phyloP scores from a whole-genome alignment of 1,139 yeast genomes.

The Diutina pseudorugosa region DNA sequence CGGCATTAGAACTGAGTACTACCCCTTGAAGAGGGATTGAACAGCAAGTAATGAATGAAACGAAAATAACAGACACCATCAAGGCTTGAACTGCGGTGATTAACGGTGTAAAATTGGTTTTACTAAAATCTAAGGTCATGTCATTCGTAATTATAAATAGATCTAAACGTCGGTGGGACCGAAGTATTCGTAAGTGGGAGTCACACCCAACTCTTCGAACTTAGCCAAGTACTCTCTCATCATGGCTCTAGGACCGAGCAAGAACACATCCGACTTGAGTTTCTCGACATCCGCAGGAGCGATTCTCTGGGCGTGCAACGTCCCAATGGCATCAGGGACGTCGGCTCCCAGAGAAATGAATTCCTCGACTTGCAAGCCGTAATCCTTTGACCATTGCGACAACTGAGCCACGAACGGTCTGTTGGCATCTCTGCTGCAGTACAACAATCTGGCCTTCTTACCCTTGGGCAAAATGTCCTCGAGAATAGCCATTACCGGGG shows the following conservation, averaged over 20 bases:
- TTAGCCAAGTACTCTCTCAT: not conserved
- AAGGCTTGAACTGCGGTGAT: too few relatives aligned
- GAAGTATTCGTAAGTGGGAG: not conserved
- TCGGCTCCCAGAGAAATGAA: slow-evolving; percentile 9
- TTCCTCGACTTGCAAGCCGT: slow-evolving; percentile 14
- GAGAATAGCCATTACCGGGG: slow-evolving; percentile 46
- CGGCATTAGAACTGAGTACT: slow-evolving; percentile 76
- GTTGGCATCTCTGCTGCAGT: slow-evolving; percentile 16
- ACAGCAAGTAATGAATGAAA: not conserved
- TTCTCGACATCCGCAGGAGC: not conserved
- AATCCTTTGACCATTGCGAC: slow-evolving; percentile 9
- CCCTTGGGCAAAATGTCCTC: slow-evolving; percentile 22
- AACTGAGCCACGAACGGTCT: slow-evolving; percentile 21
- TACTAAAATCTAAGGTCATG: too few relatives aligned
- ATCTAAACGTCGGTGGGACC: slow-evolving; percentile 2
- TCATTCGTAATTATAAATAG: not conserved
- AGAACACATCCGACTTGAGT: not conserved
- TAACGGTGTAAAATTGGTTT: too few relatives aligned
- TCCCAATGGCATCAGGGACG: not conserved
- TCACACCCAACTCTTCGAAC: not conserved
- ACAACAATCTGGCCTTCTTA: slow-evolving; percentile 16
- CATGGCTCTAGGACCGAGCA: slow-evolving; percentile 1
- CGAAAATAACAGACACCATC: not conserved
- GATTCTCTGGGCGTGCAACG: not conserved
- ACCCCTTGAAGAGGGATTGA: slow-evolving; percentile 81